Conservation (phyloP, 768 basidiomycete genomes). For the Neoboletus brunneissimus region DNA sequence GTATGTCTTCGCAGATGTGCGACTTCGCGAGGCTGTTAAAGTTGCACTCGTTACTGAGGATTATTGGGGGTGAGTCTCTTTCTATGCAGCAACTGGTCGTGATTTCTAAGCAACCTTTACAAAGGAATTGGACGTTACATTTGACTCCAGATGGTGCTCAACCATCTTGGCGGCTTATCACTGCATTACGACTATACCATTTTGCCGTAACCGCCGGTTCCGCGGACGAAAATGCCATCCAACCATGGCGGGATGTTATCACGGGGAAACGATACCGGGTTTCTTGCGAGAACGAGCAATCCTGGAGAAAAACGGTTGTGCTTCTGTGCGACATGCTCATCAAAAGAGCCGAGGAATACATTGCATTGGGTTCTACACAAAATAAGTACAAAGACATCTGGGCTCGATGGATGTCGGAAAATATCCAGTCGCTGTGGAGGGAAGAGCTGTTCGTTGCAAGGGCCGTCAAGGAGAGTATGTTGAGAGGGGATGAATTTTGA, state of each 20-base stretch:
- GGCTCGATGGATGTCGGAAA: slow-evolving; percentile 35
- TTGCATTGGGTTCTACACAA: slow-evolving; percentile 1
- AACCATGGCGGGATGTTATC: slow-evolving; percentile 55
- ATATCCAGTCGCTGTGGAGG: slow-evolving; percentile 53
- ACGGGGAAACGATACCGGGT: slow-evolving; percentile 43
- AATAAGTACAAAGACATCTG: slow-evolving; percentile 17
- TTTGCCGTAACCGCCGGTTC: slow-evolving; percentile 34
- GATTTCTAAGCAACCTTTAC: not conserved
- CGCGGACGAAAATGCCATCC: slow-evolving; percentile 32
- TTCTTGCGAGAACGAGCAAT: slow-evolving; percentile 46
- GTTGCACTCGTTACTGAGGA: slow-evolving; percentile 54
- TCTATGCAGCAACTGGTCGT: not conserved
- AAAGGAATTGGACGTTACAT: slow-evolving; percentile 81
- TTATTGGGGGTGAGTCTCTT: slow-evolving; percentile 76
- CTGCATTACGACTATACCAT: slow-evolving; percentile 66
- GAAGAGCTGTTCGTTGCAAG: slow-evolving; percentile 57
- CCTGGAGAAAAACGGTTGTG: slow-evolving; percentile 43
- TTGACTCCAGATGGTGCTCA: slow-evolving; percentile 55
- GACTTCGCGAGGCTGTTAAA: slow-evolving; percentile 46
- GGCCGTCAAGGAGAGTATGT: slow-evolving; percentile 45
- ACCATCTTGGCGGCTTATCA: slow-evolving; percentile 79
- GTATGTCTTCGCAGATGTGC: slow-evolving; percentile 45
- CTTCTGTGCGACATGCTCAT: slow-evolving; percentile 40
- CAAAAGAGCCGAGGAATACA: slow-evolving; percentile 29
- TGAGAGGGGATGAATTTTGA: slow-evolving; percentile 49